Evolutionary conservation across 1,284 basidiomycete genomes (phyloP).

Genomic region (Anthracocystis setariae): DNA sequence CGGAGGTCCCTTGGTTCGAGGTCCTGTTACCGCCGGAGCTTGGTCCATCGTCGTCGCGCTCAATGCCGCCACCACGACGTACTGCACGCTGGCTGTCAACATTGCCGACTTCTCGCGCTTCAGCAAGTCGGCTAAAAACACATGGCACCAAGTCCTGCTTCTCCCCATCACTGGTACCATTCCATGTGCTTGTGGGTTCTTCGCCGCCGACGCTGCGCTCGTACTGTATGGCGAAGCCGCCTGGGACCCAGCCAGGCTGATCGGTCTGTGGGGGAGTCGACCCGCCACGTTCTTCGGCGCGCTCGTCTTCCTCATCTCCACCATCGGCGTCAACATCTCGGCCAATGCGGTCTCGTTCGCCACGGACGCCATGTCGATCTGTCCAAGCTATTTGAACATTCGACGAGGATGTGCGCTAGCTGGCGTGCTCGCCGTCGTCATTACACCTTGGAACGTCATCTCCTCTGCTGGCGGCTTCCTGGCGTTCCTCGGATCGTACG

Average conservation of each 20-base stretch:
- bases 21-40: constrained; percentile 24
- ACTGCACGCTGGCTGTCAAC: constrained; percentile 32
- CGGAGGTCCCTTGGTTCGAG: constrained; percentile 17
- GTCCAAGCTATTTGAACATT: constrained; percentile 24
- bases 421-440: constrained; percentile 12
- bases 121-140: constrained; percentile 16
- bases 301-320: constrained; percentile 30
- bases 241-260: constrained; percentile 26
- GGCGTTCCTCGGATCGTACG: constrained; percentile 37
- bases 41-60: constrained; percentile 25
- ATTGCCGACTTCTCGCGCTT: constrained; percentile 31
- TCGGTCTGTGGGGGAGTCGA: constrained; percentile 14
- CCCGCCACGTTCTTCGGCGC: constrained; percentile 25
- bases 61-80: constrained; percentile 29
- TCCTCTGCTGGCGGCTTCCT: constrained; percentile 23
- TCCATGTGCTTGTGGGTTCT: constrained; percentile 30
- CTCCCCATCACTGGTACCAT: constrained; percentile 30
- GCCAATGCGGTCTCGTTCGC: constrained; percentile 35
- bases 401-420: constrained; percentile 18
- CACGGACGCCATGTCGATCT: constrained; percentile 26
- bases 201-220: constrained; percentile 24
- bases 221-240: constrained; percentile 23
- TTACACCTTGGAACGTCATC: constrained; percentile 34
- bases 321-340: constrained; percentile 24
- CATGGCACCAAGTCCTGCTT: constrained; percentile 31